Evolutionary conservation across 805 yeast species (phyloP).

Genomic region (Hanseniaspora meyeri): DNA sequence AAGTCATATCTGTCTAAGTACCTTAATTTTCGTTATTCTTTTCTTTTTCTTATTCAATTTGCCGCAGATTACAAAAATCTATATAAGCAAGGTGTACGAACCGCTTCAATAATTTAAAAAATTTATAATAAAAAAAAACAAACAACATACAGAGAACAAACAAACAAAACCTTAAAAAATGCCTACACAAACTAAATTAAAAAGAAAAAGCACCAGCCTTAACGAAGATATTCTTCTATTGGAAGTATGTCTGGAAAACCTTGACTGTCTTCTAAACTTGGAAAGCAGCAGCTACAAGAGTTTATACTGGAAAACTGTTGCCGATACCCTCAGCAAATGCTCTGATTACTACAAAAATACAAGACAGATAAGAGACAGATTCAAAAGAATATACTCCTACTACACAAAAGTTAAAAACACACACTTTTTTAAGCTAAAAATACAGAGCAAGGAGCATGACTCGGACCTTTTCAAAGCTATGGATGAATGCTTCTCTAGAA

Average conservation of each 20-base stretch:
- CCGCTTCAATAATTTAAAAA: too few species aligned
- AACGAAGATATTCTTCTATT: background rate
- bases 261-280: background rate
- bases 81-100: too few species aligned
- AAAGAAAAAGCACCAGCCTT: background rate
- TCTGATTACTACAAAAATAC: background rate
- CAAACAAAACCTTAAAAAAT: background rate
- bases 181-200: background rate
- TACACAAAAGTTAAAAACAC: background rate
- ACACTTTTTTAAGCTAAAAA: background rate
- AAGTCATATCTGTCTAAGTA: too few species aligned
- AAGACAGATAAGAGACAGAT: background rate
- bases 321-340: background rate
- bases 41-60: too few species aligned
- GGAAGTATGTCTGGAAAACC: background rate
- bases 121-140: too few species aligned
- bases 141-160: too few species aligned
- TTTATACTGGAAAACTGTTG: background rate
- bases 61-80: too few species aligned
- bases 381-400: background rate
- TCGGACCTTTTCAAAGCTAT: background rate
- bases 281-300: background rate
- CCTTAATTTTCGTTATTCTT: too few species aligned
- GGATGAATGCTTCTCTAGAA: background rate
- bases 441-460: background rate